These are phyloP conservation scores for Conticribra guillardii DNA, from an alignment of 108 stramenopile species.

Conservation along the genomic window DNA sequence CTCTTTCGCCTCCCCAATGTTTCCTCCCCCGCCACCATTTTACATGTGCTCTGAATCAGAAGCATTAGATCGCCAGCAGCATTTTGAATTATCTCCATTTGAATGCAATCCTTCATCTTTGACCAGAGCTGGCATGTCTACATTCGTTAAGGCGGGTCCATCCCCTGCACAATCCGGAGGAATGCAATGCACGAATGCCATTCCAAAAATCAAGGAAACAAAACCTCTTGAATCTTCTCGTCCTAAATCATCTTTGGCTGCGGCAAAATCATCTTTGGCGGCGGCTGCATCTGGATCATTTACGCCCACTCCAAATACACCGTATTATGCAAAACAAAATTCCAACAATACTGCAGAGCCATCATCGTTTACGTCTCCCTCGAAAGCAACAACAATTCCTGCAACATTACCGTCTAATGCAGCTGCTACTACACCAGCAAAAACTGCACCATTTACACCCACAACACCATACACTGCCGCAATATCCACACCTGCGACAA, in stretches of 20 bases:
- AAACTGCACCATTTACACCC: not conserved
- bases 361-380: conserved; percentile 2
- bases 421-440: not conserved
- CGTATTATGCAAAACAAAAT: not conserved
- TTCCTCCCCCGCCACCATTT: conserved; percentile 17
- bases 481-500: not conserved
- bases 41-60: conserved; percentile 48
- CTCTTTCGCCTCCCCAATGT: conserved; percentile 10
- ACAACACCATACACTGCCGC: not conserved
- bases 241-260: conserved; percentile 10
- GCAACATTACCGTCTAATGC: too few relatives aligned
- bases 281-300: conserved; percentile 2
- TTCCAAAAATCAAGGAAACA: conserved; percentile 7
- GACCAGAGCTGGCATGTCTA: not conserved
- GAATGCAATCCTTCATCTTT: conserved; percentile 24
- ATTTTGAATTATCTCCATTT: conserved; percentile 47
- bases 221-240: conserved; percentile 13
- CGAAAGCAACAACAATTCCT: not conserved
- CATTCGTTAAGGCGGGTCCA: not conserved
- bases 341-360: conserved; percentile 3
- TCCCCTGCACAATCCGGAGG: not conserved
- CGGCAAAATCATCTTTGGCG: conserved; percentile 15
- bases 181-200: not conserved
- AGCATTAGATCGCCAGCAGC: conserved; percentile 44
- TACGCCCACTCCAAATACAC: not conserved